Base-by-base conservation (phyloP, 345 rosid species). In the Balakata baccata region DNA sequence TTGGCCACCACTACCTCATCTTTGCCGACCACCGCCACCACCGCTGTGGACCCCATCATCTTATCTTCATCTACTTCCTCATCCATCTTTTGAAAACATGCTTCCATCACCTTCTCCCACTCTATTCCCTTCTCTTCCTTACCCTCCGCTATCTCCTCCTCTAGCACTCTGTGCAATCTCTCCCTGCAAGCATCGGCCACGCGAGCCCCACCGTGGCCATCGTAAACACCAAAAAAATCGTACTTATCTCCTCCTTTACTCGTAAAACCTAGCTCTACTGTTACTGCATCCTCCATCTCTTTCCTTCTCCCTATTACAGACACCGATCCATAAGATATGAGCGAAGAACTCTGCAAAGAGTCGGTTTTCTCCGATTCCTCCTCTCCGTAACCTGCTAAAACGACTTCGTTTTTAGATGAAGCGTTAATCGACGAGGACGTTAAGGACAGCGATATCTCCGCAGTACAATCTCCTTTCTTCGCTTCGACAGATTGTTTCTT, bases 281-380 rank as follows among this genome's bases (percentile, higher is more conserved):
- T 85, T 81, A 81, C 85, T 5, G 88, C 84, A 53, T 89, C 94
- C 70, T 89, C 92, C 92, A 89, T 89, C 79, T 85, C 94, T 43
- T 72, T 80, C 75, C 92, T 81, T 84, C 82, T 73, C n/a, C 94
- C 94, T 18, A 86, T 87, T 58, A 86, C 81, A 11, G 94, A 89
- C 29, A 81, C 85, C 52, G 70, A 73, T 64, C 92, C 92, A 43
- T 78, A 79, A 3, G 85, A 75, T 37, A 64, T 23, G 65, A 71
- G 60, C 57, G 61, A 56, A 12, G 38, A 51, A 17, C 66, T 11
- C 17, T 23, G 57, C 47, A 20, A 18, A 12, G 46, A 52, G 2
- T 66, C 78, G 14, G 39, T 63, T 45, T 51, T 56, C 51, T 58
- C 46, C 17, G 60, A 16, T 5, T 54, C 51, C 4, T 50, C 59